Evolutionary conservation across 345 rosid species (phyloP), one percentile per base, ranked within the genome.

Genomic region (Balakata baccata): DNA sequence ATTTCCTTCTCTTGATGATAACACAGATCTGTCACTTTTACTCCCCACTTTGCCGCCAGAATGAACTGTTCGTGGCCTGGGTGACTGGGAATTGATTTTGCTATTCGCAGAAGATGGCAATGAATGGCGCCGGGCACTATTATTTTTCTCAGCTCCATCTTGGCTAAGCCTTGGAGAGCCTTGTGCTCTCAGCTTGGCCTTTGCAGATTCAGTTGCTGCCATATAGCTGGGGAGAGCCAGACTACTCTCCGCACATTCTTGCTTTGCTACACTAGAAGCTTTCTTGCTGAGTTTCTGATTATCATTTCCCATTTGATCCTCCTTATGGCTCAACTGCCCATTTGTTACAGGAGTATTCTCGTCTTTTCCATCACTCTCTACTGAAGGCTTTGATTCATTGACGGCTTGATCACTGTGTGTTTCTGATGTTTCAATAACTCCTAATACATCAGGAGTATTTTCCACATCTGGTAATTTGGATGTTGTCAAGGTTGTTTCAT

Each of bases 181-280:
- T 81, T 90, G 96, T 12, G 83, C 84, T 81, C 92, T 89, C 80
- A 90, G 84, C 77, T 94, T 92, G 68, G 96, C 98, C 88, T 90
- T 94, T 1, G 94, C 98, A 25, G 97, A 92, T 85, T 81, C 85
- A 62, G 98, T 94, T 60, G 96, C 97, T 78, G 86, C 89, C 98
- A 94, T 92, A 79, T 90, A 94, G 84, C 97, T 92, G 43, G 98
- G 98, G 53, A 92, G 60, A 38, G 87, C 37, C 0, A 90, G 92
- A 83, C 87, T 89, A 80, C 69, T 83, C 78, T 94, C 97, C 60
- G 81, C 82, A 60, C 72, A 58, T 74, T 90, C 93, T 74, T 87
- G 88, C 84, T 87, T 92, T 58, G 75, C 75, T 43, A 78, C 68
- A 74, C 62, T 71, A 38, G 84, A 80, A 82, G 81, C 49, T 81